Conservation (phyloP, 176 grass and related monocot species). For the Oryza meridionalis region DNA sequence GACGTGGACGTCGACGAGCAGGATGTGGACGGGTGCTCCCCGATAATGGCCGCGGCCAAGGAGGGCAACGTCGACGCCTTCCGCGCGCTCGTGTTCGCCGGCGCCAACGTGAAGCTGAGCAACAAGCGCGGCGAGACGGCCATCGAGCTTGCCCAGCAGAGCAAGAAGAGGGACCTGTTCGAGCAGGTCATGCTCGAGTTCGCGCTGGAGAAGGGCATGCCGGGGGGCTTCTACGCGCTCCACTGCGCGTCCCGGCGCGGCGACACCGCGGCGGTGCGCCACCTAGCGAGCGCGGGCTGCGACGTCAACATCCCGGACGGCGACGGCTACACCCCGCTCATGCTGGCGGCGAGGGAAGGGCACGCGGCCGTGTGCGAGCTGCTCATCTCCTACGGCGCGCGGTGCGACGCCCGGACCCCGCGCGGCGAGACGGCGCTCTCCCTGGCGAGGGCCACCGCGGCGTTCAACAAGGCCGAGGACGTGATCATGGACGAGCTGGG, state of each 20-base stretch:
- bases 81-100: constrained; percentile 74
- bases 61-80: constrained; percentile 73
- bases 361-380: constrained; percentile 68
- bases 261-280: constrained; percentile 56
- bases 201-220: constrained; percentile 82
- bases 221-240: constrained; percentile 76
- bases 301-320: constrained; percentile 75
- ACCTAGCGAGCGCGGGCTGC: constrained; percentile 59
- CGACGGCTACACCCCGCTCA: constrained; percentile 84
- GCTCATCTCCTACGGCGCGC: constrained; percentile 68
- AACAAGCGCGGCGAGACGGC: constrained; percentile 65
- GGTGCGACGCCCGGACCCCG: constrained; percentile 51
- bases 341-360: constrained; percentile 86
- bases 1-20: constrained; percentile 67
- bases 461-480: constrained; percentile 63
- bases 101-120: constrained; percentile 66
- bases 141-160: constrained; percentile 62
- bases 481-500: constrained; percentile 86
- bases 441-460: constrained; percentile 46
- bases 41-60: constrained; percentile 68
- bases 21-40: constrained; percentile 66
- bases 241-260: constrained; percentile 79
- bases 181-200: constrained; percentile 97
- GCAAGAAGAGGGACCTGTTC: constrained; percentile 82
- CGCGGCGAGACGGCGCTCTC: constrained; percentile 87